Conservation (phyloP, 345 rosid species). For the Populus deltoides region DNA sequence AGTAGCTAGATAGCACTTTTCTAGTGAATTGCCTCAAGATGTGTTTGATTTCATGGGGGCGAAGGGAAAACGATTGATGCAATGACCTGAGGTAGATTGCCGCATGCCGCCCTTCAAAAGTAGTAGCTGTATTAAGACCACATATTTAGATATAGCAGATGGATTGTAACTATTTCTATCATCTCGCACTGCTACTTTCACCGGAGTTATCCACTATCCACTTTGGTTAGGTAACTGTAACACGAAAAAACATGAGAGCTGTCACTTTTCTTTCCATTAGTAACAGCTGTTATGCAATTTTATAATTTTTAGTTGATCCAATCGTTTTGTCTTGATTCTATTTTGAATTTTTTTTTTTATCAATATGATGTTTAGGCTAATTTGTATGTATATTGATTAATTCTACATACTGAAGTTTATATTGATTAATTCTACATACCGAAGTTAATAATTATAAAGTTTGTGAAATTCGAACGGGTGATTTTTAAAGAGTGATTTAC, state of each 20-base stretch:
- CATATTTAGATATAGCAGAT: conserved; percentile 17
- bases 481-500: no score
- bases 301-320: not conserved
- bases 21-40: not conserved
- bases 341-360: no score
- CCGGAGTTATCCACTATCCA: not conserved
- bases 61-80: not conserved
- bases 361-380: no score
- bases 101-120: conserved; percentile 7
- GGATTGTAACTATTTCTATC: not conserved
- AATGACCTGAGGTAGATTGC: not conserved
- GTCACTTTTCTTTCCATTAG: not conserved
- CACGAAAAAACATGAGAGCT: not conserved
- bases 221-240: conserved; percentile 8
- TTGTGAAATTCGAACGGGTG: no score
- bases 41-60: conserved; percentile 14
- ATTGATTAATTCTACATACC: no score
- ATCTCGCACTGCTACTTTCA: not conserved
- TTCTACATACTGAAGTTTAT: no score
- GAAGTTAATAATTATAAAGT: no score
- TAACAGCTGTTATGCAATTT: conserved; percentile 10
- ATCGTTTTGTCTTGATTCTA: no score
- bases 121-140: not conserved
- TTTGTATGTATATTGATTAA: no score
- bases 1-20: not conserved